Evolutionary conservation across 2,329 filamentous ascomycete genomes (phyloP).

Genomic region (Penicillium psychrosexuale): DNA sequence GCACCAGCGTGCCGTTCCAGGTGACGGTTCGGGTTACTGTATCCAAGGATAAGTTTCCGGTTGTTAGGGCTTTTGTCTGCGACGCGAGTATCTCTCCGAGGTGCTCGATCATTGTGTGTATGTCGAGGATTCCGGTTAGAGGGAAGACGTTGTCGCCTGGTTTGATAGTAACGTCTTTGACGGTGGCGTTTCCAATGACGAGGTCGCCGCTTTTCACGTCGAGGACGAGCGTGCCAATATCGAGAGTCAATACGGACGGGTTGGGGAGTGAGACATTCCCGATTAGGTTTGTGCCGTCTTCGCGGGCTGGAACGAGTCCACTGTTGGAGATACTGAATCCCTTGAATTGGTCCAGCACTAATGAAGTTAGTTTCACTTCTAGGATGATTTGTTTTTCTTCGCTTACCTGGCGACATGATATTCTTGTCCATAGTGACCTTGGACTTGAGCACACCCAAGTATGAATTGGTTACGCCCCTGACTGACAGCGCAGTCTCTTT

Average conservation of each 20-base stretch:
- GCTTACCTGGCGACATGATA: slow-evolving; percentile 35
- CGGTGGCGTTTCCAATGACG: slow-evolving; percentile 49
- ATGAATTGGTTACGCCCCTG: slow-evolving; percentile 29
- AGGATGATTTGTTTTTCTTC: not conserved
- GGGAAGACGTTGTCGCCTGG: slow-evolving; percentile 54
- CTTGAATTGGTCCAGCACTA: slow-evolving; percentile 53
- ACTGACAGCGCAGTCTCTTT: slow-evolving; percentile 27
- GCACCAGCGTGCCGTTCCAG: slow-evolving; percentile 31
- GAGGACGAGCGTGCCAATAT: slow-evolving; percentile 56
- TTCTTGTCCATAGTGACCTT: slow-evolving; percentile 37
- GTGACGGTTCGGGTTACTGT: slow-evolving; percentile 28
- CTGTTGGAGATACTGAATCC: slow-evolving; percentile 50
- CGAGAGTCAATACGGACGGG: slow-evolving; percentile 54
- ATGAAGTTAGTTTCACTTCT: not conserved
- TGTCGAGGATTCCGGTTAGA: slow-evolving; percentile 50
- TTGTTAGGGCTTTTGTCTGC: slow-evolving; percentile 24
- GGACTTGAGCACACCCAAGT: slow-evolving; percentile 33
- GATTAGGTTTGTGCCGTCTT: slow-evolving; percentile 52
- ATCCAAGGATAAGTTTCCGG: slow-evolving; percentile 28
- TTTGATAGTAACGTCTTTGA: slow-evolving; percentile 51
- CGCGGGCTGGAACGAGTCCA: slow-evolving; percentile 38
- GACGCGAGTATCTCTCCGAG: slow-evolving; percentile 25
- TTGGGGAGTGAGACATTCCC: slow-evolving; percentile 57
- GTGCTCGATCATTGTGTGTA: slow-evolving; percentile 36
- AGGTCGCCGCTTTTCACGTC: slow-evolving; percentile 49